A percentile compares a stretch with the other conserved stretches of the same genome.
phyloP scores from a whole-genome alignment of 345 rosid genomes.

The Ceriops tagal region DNA sequence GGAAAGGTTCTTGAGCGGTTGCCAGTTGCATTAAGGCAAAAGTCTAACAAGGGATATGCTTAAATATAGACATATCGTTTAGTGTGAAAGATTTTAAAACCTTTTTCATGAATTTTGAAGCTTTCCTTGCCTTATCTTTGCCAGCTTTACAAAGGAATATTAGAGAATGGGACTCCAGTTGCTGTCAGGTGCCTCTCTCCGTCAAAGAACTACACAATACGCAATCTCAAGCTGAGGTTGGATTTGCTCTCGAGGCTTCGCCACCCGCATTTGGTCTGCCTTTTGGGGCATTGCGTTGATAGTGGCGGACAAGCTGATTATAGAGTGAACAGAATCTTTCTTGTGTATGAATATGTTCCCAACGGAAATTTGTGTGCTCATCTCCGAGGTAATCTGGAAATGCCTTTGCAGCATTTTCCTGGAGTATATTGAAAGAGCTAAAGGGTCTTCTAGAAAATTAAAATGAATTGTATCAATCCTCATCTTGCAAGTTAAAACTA shows the following conservation, averaged over 20 bases:
- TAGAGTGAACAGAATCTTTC: slow-evolving; percentile 39
- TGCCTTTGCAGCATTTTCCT: not conserved
- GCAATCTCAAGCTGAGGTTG: slow-evolving; percentile 46
- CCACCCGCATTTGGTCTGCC: slow-evolving; percentile 52
- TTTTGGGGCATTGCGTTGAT: slow-evolving; percentile 52
- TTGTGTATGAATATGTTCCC: slow-evolving; percentile 40
- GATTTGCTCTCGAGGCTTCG: slow-evolving; percentile 51
- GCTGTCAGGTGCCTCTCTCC: slow-evolving; percentile 46
- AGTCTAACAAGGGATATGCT: not conserved
- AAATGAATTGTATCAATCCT: too few relatives aligned
- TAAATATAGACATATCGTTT: too few relatives aligned
- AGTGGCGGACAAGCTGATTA: slow-evolving; percentile 32
- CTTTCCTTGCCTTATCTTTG: not conserved
- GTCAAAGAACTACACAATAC: slow-evolving; percentile 36
- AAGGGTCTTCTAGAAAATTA: too few relatives aligned
- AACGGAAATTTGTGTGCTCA: slow-evolving; percentile 38
- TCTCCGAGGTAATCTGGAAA: slow-evolving; percentile 39
- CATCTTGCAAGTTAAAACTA: too few relatives aligned
- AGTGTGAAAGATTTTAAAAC: not conserved
- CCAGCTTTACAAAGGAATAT: slow-evolving; percentile 46
- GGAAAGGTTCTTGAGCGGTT: too few relatives aligned
- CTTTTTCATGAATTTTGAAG: not conserved
- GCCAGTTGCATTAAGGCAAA: too few relatives aligned
- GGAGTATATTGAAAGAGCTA: too few relatives aligned
- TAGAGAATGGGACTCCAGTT: slow-evolving; percentile 43